Evolutionary conservation across 495 filamentous ascomycete species (phyloP).

Genomic region (Corynascus novoguineensis): DNA sequence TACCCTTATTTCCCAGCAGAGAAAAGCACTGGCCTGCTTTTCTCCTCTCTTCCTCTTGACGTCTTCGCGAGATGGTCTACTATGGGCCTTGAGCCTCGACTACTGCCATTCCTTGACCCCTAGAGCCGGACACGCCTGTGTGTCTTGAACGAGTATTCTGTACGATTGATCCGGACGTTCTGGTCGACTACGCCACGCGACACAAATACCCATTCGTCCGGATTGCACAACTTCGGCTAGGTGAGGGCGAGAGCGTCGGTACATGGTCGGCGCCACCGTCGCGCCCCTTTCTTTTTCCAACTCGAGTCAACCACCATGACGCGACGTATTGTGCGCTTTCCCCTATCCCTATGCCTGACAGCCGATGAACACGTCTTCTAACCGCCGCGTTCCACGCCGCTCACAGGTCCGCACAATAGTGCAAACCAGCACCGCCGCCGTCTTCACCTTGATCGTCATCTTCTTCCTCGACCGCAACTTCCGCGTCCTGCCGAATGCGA

Average conservation of each 20-base stretch:
- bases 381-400: not conserved
- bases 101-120: not conserved
- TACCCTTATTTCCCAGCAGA: not conserved
- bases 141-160: not conserved
- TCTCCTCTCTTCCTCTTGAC: not conserved
- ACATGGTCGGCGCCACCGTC: not conserved
- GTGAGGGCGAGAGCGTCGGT: not conserved
- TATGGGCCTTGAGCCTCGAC: conserved; percentile 9
- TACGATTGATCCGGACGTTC: not conserved
- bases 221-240: not conserved
- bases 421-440: conserved; percentile 65
- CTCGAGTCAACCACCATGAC: conserved; percentile 22
- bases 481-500: conserved; percentile 71
- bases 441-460: conserved; percentile 61
- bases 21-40: not conserved
- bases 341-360: not conserved
- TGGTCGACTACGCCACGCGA: not conserved
- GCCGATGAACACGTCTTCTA: not conserved
- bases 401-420: conserved; percentile 70
- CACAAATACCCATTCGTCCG: not conserved
- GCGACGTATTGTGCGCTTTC: conserved; percentile 24
- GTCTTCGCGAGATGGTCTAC: conserved; percentile 12
- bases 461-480: conserved; percentile 76
- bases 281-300: not conserved
- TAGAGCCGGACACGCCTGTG: not conserved